These are phyloP conservation scores for Trichoderma koningii DNA, from an alignment of 2,329 filamentous ascomycete species.

Conservation along the genomic window DNA sequence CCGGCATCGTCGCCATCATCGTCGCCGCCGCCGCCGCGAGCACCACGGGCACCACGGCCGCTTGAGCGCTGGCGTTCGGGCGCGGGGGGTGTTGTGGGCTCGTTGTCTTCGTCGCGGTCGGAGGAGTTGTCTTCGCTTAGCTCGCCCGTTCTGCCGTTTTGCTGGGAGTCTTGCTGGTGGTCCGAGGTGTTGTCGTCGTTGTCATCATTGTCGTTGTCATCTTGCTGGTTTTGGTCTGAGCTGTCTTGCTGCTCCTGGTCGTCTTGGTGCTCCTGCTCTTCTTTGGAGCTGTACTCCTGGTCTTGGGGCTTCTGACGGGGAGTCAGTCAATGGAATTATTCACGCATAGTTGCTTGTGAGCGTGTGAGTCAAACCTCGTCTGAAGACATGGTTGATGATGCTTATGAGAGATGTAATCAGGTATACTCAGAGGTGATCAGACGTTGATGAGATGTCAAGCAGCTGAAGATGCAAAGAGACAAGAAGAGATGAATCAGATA, in stretches of 20 bases:
- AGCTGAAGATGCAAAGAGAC: neutral
- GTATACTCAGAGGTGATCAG: neutral
- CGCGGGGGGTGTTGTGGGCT: constrained; percentile 16
- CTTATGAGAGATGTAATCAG: neutral
- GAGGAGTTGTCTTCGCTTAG: constrained; percentile 23
- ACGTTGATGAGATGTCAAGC: no score
- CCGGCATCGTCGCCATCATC: no score
- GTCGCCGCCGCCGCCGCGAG: no score
- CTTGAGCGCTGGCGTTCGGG: constrained; percentile 10
- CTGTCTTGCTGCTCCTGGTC: neutral
- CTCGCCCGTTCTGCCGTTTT: constrained; percentile 4
- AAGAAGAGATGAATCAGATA: neutral
- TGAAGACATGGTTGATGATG: constrained; percentile 16
- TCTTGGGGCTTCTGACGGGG: neutral
- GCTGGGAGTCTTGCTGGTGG: neutral
- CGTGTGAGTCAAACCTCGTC: constrained; percentile 20
- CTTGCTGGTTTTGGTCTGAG: neutral
- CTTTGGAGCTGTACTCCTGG: neutral
- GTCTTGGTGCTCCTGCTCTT: constrained; percentile 5
- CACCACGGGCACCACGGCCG: neutral
- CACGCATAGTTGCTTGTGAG: neutral
- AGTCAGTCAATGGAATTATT: neutral
- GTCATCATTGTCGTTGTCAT: constrained; percentile 7
- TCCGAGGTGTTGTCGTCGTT: constrained; percentile 26
- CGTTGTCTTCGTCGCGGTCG: constrained; percentile 12